Evolutionary conservation across 768 basidiomycete species (phyloP), one percentile per base, ranked within the genome.

Genomic region (Gyrodon lividus): DNA sequence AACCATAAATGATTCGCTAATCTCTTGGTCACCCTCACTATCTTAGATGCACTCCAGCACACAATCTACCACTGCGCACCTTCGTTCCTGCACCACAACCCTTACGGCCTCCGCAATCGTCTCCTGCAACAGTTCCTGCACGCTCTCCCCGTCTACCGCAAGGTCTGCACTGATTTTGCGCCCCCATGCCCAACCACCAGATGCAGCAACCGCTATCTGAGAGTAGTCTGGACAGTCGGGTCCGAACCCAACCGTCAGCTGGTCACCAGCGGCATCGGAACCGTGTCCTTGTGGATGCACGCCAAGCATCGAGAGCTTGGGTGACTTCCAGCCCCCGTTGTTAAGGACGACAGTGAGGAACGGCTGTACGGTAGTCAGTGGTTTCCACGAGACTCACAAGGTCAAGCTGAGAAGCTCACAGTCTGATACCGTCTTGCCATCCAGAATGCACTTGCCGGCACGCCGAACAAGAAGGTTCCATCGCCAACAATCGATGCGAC

Each of bases 301-400:
- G 3, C 79, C 79, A 8, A 86, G 68, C 81, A 88, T 80, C 0
- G 84, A 86, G 13, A 79, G 58, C 54, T 75, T 80, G 4, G 87
- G 86, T 0, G 83, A 80, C 58, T 74, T 81, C 84, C 83, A 85
- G 0, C 84, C 85, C 0, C 84, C 85, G 50, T 89, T 89, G 62
- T 88, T 88, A 13, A 89, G 66, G 1, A 89, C 72, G 55, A 89
- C 71, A 0, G 84, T 87, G 23, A 88, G 64, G 71, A 86, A 88
- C 1, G 86, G 87, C 84, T 86, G 51, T 8, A 26, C 34, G 46
- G 19, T 13, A 39, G 12, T 20, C 8, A 22, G 17, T 20, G 14
- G 12, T 16, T 8, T 22, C 5, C 31, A 31, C 13, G 31, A 31
- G 31, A 31, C 13, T 9, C 31, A 5, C 12, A 31, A 26, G 9